Evolutionary conservation across 257 asterid genomes (phyloP).

Genomic region (Nicotiana tabacum): DNA sequence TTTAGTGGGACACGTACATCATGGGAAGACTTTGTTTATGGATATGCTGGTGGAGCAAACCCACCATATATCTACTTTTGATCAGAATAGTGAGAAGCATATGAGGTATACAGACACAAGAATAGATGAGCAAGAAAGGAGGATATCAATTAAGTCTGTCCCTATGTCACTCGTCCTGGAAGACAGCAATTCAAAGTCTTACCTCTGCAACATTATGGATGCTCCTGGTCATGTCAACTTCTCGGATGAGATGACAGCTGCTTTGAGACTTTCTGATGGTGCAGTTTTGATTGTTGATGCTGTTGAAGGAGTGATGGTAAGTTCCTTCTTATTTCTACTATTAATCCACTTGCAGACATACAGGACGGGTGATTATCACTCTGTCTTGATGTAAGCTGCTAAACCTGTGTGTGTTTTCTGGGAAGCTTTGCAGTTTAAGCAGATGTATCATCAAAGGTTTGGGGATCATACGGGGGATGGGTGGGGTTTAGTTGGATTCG

Average conservation of each 20-base stretch:
- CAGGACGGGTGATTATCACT: not conserved
- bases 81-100: conserved; percentile 86
- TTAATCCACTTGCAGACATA: not conserved
- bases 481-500: not conserved
- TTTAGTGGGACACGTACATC: conserved; percentile 79
- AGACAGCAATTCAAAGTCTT: conserved; percentile 88
- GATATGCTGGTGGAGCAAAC: conserved; percentile 98
- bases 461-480: not conserved
- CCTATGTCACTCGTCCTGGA: conserved; percentile 93
- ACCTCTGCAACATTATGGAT: conserved; percentile 87
- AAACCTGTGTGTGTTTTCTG: not conserved
- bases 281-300: conserved; percentile 97
- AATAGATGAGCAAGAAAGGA: conserved; percentile 96
- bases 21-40: conserved; percentile 87
- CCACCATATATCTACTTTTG: conserved; percentile 90
- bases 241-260: conserved; percentile 98
- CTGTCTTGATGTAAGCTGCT: not conserved
- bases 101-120: conserved; percentile 96
- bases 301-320: conserved; percentile 95
- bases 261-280: conserved; percentile 97
- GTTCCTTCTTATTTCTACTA: conserved; percentile 7
- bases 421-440: not conserved
- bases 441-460: not conserved
- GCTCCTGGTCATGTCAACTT: conserved; percentile 97
- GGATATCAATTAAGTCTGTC: conserved; percentile 77